These are phyloP conservation scores for Hyaloscypha finlandica DNA, from an alignment of 495 filamentous ascomycete species.

Conservation along the genomic window DNA sequence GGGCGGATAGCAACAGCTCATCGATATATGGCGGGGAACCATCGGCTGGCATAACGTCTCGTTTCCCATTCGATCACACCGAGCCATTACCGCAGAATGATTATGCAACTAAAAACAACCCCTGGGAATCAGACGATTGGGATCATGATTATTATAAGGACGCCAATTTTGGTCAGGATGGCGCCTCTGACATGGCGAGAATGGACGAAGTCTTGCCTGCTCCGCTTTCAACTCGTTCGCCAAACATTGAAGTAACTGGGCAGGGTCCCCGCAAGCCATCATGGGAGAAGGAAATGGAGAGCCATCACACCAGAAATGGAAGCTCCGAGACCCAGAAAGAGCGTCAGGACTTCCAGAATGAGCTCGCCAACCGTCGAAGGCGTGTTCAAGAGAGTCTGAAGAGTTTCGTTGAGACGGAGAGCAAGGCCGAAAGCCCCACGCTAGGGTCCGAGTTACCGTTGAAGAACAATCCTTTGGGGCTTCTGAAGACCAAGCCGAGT, in stretches of 20 bases:
- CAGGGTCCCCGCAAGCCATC: conserved; percentile 17
- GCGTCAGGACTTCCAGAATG: conserved; percentile 75
- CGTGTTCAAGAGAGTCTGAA: conserved; percentile 81
- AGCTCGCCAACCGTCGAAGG: conserved; percentile 74
- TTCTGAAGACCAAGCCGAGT: conserved; percentile 68
- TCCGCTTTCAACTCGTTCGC: conserved; percentile 39
- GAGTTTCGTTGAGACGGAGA: conserved; percentile 68
- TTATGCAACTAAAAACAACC: conserved; percentile 45
- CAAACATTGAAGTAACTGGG: conserved; percentile 29
- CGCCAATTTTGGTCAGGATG: conserved; percentile 13
- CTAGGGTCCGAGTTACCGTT: conserved; percentile 36
- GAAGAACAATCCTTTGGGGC: conserved; percentile 60
- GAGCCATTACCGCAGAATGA: conserved; percentile 31
- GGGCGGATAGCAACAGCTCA: conserved; percentile 77
- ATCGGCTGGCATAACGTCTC: conserved; percentile 44
- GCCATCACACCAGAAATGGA: conserved; percentile 41
- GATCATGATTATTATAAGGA: conserved; percentile 38
- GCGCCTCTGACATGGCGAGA: not conserved
- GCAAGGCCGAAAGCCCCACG: conserved; percentile 54
- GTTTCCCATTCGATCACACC: conserved; percentile 38
- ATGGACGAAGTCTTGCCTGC: conserved; percentile 6
- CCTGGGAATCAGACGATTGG: conserved; percentile 54
- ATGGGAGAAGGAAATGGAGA: conserved; percentile 43
- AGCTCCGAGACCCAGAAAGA: conserved; percentile 66
- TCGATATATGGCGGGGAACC: conserved; percentile 64